These are phyloP conservation scores for Euphorbia pulcherrima DNA, from an alignment of 345 rosid genomes.

Conservation along the genomic window DNA sequence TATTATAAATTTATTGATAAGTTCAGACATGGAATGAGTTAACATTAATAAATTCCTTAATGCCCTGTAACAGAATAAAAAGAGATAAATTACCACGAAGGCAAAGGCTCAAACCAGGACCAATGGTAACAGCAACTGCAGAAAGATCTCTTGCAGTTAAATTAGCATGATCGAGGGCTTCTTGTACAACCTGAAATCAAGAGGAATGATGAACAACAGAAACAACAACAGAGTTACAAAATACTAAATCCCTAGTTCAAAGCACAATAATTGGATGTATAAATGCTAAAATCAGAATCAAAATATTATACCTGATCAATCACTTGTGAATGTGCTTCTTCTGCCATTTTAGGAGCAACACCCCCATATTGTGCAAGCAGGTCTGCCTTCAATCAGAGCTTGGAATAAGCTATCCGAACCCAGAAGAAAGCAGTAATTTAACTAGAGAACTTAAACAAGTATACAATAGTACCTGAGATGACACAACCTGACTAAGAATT, in stretches of 20 bases:
- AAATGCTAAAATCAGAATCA: not conserved
- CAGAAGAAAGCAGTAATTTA: not conserved
- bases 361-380: constrained; percentile 85
- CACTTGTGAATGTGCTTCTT: constrained; percentile 75
- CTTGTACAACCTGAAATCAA: constrained; percentile 69
- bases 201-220: not conserved
- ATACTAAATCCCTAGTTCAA: not conserved
- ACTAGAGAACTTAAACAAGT: not conserved
- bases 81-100: constrained; percentile 62
- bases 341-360: constrained; percentile 94
- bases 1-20: not conserved
- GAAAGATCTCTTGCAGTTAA: constrained; percentile 63
- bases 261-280: not conserved
- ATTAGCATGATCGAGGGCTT: constrained; percentile 69
- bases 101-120: constrained; percentile 95
- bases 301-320: constrained; percentile 60
- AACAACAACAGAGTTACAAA: not conserved
- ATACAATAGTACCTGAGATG: constrained; percentile 67
- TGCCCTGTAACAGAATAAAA: not conserved
- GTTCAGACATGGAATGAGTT: not conserved
- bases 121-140: constrained; percentile 97
- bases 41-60: too few relatives aligned
- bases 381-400: constrained; percentile 56
- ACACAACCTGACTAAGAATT: constrained; percentile 86
- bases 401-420: constrained; percentile 14